A percentile compares a stretch with the other conserved stretches of the same genome.
These are phyloP conservation scores for Malassezia psittaci DNA, from an alignment of 1,284 basidiomycete genomes.

Conservation along the genomic window DNA sequence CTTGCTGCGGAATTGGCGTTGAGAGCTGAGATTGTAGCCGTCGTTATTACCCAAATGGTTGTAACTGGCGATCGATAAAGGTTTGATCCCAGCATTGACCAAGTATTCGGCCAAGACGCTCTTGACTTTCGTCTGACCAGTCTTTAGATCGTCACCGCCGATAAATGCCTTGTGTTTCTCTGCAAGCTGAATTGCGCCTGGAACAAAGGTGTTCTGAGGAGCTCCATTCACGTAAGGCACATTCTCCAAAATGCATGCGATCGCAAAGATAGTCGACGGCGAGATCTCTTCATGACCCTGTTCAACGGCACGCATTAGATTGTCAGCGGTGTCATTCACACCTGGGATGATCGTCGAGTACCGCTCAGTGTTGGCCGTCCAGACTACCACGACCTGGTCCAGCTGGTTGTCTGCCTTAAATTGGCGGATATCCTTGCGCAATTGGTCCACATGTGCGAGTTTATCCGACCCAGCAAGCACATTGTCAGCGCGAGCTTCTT, in stretches of 20 bases:
- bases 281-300: slow-evolving; percentile 80
- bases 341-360: slow-evolving; percentile 90
- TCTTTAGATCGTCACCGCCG: slow-evolving; percentile 93
- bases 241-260: slow-evolving; percentile 88
- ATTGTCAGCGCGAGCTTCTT: slow-evolving; percentile 90
- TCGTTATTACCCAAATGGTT: slow-evolving; percentile 99
- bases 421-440: slow-evolving; percentile 81
- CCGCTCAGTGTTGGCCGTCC: slow-evolving; percentile 98
- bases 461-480: slow-evolving; percentile 75
- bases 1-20: slow-evolving; percentile 90
- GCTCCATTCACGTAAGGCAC: slow-evolving; percentile 94
- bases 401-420: slow-evolving; percentile 79
- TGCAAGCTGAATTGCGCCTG: slow-evolving; percentile 83
- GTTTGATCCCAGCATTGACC: slow-evolving; percentile 97
- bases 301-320: slow-evolving; percentile 73
- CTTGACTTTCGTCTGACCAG: slow-evolving; percentile 55
- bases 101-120: slow-evolving; percentile 94
- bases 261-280: slow-evolving; percentile 87
- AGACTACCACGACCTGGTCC: slow-evolving; percentile 75
- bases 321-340: slow-evolving; percentile 88
- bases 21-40: slow-evolving; percentile 82
- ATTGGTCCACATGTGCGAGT: slow-evolving; percentile 78
- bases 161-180: slow-evolving; percentile 85
- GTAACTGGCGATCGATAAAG: slow-evolving; percentile 88
- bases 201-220: slow-evolving; percentile 98